Conservation (phyloP, 2,329 filamentous ascomycete genomes). For the Eurotiales sp. region DNA sequence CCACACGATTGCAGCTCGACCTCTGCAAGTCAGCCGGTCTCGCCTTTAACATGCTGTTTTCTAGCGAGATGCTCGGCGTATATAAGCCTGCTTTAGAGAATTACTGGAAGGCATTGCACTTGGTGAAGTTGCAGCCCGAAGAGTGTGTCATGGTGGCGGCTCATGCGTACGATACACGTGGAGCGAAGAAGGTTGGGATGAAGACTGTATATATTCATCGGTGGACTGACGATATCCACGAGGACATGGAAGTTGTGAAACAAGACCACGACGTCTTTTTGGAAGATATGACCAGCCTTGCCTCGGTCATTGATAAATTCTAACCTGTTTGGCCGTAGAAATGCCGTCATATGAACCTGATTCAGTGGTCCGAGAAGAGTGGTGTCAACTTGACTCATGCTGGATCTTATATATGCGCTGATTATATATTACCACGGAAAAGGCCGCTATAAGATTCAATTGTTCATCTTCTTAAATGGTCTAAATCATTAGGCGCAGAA, state of each 20-base stretch:
- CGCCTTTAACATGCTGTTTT: conserved; percentile 52
- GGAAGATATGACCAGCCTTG: conserved; percentile 20
- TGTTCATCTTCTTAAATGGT: too few species aligned
- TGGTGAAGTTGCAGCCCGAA: conserved; percentile 45
- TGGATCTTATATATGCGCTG: too few species aligned
- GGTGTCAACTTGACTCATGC: too few species aligned
- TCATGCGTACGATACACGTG: conserved; percentile 53
- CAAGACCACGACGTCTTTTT: conserved; percentile 41
- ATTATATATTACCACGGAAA: too few species aligned
- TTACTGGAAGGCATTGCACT: conserved; percentile 45
- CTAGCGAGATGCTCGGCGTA: conserved; percentile 48
- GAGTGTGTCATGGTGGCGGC: conserved; percentile 53
- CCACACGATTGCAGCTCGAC: conserved; percentile 53
- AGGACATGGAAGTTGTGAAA: conserved; percentile 42
- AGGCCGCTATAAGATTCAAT: too few species aligned
- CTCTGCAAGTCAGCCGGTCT: conserved; percentile 47
- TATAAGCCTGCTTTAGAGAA: conserved; percentile 48
- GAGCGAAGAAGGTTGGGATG: conserved; percentile 48
- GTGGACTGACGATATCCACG: conserved; percentile 52
- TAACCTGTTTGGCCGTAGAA: too few species aligned
- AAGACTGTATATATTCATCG: conserved; percentile 51
- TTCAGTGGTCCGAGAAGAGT: too few species aligned
- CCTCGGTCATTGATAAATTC: conserved; percentile 11
- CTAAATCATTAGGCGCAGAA: too few species aligned
- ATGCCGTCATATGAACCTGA: too few species aligned